phyloP scores from a whole-genome alignment of 495 filamentous ascomycete genomes.

The Penicillium fimorum region DNA sequence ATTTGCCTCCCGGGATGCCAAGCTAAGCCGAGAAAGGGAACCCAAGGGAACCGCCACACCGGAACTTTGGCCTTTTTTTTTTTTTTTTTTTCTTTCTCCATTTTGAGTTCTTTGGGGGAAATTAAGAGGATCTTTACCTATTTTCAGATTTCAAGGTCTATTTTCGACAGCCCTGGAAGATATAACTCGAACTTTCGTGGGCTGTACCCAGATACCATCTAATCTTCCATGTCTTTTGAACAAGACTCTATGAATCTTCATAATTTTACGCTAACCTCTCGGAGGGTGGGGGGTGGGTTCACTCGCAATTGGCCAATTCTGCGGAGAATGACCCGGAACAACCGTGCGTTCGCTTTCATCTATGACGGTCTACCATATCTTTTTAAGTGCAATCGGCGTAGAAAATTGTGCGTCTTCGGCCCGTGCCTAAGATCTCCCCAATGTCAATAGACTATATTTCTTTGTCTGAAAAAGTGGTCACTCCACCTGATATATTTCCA shows the following conservation, averaged over 20 bases:
- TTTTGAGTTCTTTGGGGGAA: background rate
- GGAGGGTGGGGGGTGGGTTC: background rate
- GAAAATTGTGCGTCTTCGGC: conserved; percentile 3
- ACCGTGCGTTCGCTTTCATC: background rate
- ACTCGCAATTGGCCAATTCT: background rate
- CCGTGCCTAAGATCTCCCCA: conserved; percentile 11
- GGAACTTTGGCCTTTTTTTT: background rate
- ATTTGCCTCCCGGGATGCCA: conserved; percentile 3
- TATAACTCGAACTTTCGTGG: no score
- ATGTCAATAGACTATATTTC: no score
- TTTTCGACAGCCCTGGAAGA: background rate
- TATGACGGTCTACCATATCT: background rate
- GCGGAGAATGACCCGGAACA: background rate
- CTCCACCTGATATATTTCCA: background rate
- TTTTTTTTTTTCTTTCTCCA: background rate
- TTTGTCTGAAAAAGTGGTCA: conserved; percentile 14
- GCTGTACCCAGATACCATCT: background rate
- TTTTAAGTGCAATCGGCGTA: background rate
- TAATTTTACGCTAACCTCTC: background rate
- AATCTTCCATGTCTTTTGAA: no score
- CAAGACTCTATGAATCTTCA: no score
- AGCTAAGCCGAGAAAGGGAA: conserved; percentile 11
- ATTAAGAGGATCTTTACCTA: no score
- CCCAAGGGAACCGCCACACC: conserved; percentile 8
- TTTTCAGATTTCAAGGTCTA: background rate